Conservation (phyloP, 352 stramenopile species). For the Pythium dissotocum region DNA sequence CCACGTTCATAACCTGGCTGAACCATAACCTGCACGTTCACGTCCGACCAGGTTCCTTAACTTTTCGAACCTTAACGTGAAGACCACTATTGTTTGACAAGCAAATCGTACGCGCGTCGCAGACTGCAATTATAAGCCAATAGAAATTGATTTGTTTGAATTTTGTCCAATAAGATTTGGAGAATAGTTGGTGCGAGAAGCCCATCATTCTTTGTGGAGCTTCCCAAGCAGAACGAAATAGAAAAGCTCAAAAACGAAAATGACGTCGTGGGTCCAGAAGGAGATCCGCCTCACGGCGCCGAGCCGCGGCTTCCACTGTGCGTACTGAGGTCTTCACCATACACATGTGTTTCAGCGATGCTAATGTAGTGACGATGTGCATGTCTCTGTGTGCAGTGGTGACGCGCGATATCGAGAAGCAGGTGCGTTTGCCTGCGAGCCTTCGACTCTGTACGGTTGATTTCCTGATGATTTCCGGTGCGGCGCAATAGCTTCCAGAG, state of each 20-base stretch:
- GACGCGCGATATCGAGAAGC: constrained; percentile 80
- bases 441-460: too few species aligned
- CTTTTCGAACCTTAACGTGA: too few species aligned
- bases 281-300: constrained; percentile 82
- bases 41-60: too few species aligned
- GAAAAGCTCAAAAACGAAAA: constrained; percentile 13
- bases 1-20: too few species aligned
- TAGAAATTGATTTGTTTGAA: not conserved
- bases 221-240: not conserved
- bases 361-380: not conserved
- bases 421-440: constrained; percentile 34
- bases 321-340: not conserved
- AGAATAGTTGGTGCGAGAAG: not conserved
- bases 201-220: not conserved
- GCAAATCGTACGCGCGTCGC: not conserved
- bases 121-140: constrained; percentile 11
- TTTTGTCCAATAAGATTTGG: constrained; percentile 10
- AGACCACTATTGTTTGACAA: not conserved
- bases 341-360: not conserved
- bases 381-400: constrained; percentile 46
- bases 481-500: constrained; percentile 46
- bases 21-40: too few species aligned
- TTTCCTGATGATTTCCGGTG: not conserved
- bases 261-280: constrained; percentile 85
- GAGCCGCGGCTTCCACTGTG: constrained; percentile 81